Evolutionary conservation across 176 grass and related monocot species (phyloP).

Genomic region (Aegilops longissima): DNA sequence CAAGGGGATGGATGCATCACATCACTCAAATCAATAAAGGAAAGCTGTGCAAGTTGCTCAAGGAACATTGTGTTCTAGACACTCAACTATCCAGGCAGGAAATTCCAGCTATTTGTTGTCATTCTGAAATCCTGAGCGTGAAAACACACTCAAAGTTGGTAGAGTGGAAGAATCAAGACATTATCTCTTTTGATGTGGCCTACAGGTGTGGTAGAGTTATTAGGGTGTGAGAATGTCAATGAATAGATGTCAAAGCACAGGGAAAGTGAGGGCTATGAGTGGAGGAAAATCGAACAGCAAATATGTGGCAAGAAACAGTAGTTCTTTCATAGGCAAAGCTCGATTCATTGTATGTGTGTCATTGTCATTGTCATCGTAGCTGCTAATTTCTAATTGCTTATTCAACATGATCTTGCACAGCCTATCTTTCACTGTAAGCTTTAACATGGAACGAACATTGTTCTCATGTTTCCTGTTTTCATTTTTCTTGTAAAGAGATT

Average conservation of each 20-base stretch:
- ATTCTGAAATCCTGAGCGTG: slow-evolving; percentile 2
- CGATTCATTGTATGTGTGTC: neutral
- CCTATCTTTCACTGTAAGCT: neutral
- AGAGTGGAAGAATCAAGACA: slow-evolving; percentile 33
- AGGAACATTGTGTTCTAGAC: slow-evolving; percentile 39
- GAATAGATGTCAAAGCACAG: slow-evolving; percentile 22
- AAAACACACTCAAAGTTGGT: slow-evolving; percentile 15
- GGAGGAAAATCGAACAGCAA: neutral
- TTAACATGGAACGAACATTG: neutral
- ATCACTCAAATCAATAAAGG: slow-evolving; percentile 40
- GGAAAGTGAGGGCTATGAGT: neutral
- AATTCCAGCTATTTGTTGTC: slow-evolving; percentile 33
- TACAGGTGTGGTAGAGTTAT: slow-evolving; percentile 31
- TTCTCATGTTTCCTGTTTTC: neutral
- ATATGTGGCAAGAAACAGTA: neutral
- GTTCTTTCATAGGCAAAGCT: slow-evolving; percentile 6
- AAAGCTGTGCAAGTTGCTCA: slow-evolving; percentile 16
- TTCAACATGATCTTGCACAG: neutral
- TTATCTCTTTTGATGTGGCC: slow-evolving; percentile 33
- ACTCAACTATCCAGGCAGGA: slow-evolving; percentile 11
- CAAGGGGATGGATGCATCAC: slow-evolving; percentile 15
- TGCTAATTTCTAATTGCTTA: neutral
- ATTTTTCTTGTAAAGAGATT: neutral
- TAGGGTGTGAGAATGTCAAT: slow-evolving; percentile 24
- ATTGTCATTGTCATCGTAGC: neutral